Evolutionary conservation across 768 basidiomycete species (phyloP).

Genomic region (Dioszegia aurantiaca): DNA sequence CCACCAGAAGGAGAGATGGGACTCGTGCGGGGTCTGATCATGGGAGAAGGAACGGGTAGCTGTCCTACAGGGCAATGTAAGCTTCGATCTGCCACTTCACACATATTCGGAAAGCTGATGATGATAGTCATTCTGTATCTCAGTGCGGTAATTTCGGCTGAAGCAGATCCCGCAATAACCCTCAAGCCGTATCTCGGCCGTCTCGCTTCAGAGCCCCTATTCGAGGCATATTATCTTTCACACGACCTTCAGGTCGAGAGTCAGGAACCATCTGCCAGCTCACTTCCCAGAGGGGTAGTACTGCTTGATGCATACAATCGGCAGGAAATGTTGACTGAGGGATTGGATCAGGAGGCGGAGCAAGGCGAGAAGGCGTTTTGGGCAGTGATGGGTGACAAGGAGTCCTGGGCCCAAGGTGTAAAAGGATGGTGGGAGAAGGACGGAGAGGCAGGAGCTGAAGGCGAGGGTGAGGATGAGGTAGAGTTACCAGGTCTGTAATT

Average conservation of each 20-base stretch:
- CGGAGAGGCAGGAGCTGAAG: slow-evolving; percentile 26
- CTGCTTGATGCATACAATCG: slow-evolving; percentile 21
- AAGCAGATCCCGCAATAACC: slow-evolving; percentile 1
- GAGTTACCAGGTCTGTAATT: not conserved
- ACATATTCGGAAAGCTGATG: too few species aligned
- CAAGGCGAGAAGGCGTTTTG: slow-evolving; percentile 43
- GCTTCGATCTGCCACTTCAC: too few species aligned
- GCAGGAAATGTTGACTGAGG: slow-evolving; percentile 41
- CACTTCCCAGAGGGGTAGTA: not conserved
- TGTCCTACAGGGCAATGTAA: slow-evolving; percentile 52
- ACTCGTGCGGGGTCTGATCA: slow-evolving; percentile 45
- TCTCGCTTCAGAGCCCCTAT: slow-evolving; percentile 19
- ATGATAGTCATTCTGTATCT: slow-evolving; percentile 19
- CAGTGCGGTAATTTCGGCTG: slow-evolving; percentile 3
- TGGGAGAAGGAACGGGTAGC: slow-evolving; percentile 51
- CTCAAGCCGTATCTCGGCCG: slow-evolving; percentile 24
- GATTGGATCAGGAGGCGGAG: slow-evolving; percentile 49
- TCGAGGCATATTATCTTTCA: slow-evolving; percentile 26
- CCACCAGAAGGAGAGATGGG: slow-evolving; percentile 33
- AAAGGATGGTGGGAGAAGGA: slow-evolving; percentile 44
- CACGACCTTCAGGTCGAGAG: not conserved
- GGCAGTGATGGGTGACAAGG: slow-evolving; percentile 30
- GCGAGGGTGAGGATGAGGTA: slow-evolving; percentile 13
- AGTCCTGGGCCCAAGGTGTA: slow-evolving; percentile 19
- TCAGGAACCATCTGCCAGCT: not conserved